Evolutionary conservation across 2,329 filamentous ascomycete genomes (phyloP).

Genomic region (Arthrinium phaeospermum): DNA sequence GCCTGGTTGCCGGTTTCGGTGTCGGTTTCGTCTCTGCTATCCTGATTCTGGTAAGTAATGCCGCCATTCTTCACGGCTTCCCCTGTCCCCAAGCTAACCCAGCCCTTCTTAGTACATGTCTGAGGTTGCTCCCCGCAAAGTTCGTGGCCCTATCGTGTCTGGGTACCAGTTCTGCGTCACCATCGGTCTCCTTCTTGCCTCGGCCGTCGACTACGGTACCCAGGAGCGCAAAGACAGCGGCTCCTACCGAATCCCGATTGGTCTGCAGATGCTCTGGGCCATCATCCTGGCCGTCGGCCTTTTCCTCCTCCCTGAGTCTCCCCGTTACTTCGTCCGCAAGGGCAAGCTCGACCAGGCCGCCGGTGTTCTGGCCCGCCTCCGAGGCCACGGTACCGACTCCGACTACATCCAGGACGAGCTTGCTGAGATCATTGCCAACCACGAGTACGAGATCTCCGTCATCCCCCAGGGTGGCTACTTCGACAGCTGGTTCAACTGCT

Average conservation of each 20-base stretch:
- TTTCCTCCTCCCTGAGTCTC: constrained; percentile 81
- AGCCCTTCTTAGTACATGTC: constrained; percentile 70
- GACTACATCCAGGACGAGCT: constrained; percentile 80
- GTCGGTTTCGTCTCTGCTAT: constrained; percentile 82
- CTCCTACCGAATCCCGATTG: constrained; percentile 82
- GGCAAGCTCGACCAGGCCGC: constrained; percentile 71
- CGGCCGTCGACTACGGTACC: constrained; percentile 75
- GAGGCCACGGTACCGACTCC: constrained; percentile 75
- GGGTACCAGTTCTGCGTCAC: constrained; percentile 87
- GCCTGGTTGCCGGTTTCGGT: constrained; percentile 77
- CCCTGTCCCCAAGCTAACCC: neutral
- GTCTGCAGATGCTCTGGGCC: constrained; percentile 81
- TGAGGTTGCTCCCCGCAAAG: constrained; percentile 76
- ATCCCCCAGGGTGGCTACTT: constrained; percentile 71
- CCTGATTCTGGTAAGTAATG: constrained; percentile 62
- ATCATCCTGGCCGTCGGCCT: constrained; percentile 76
- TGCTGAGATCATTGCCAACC: constrained; percentile 86
- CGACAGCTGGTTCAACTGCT: constrained; percentile 71
- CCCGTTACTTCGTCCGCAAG: constrained; percentile 84
- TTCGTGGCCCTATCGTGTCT: constrained; percentile 79
- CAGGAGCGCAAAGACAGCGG: constrained; percentile 65
- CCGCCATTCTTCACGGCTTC: neutral
- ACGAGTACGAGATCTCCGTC: constrained; percentile 79
- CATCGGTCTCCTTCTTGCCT: constrained; percentile 76
- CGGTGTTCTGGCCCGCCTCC: constrained; percentile 67